Conservation (phyloP, 352 stramenopile genomes). For the Blastocystis sp. region DNA sequence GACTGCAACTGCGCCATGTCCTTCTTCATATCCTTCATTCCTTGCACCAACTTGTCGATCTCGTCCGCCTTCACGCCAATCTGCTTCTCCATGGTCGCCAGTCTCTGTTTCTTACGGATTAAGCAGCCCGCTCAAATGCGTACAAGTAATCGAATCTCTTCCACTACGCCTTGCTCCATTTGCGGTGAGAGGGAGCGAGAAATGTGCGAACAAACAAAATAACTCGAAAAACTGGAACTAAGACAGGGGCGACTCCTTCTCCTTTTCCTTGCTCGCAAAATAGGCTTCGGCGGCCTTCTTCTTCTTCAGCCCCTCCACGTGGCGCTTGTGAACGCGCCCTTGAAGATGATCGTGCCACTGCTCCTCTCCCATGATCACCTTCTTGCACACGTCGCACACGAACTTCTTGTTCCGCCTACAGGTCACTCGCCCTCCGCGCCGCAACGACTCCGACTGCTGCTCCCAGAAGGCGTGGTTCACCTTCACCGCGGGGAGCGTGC, state of each 20-base stretch:
- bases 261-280: slow-evolving; percentile 42
- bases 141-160: not conserved
- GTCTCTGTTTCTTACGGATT: slow-evolving; percentile 6
- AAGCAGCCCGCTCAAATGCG: not conserved
- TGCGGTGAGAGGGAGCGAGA: not conserved
- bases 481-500: slow-evolving; percentile 10
- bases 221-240: slow-evolving; percentile 23
- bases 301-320: slow-evolving; percentile 26
- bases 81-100: not conserved
- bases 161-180: not conserved
- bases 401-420: slow-evolving; percentile 61
- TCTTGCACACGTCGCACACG: slow-evolving; percentile 63
- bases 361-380: slow-evolving; percentile 64
- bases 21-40: slow-evolving; percentile 33
- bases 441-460: slow-evolving; percentile 26
- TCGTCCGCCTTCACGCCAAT: slow-evolving; percentile 34
- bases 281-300: slow-evolving; percentile 34
- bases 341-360: slow-evolving; percentile 66
- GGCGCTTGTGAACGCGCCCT: slow-evolving; percentile 42
- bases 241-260: not conserved
- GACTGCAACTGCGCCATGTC: not conserved
- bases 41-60: slow-evolving; percentile 16
- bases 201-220: slow-evolving; percentile 1
- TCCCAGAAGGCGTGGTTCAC: slow-evolving; percentile 58
- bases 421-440: not conserved